Percentiles rank a stretch among this genome's conserved stretches.
Conservation (phyloP, 345 rosid species). For the Nephelium lappaceum region DNA sequence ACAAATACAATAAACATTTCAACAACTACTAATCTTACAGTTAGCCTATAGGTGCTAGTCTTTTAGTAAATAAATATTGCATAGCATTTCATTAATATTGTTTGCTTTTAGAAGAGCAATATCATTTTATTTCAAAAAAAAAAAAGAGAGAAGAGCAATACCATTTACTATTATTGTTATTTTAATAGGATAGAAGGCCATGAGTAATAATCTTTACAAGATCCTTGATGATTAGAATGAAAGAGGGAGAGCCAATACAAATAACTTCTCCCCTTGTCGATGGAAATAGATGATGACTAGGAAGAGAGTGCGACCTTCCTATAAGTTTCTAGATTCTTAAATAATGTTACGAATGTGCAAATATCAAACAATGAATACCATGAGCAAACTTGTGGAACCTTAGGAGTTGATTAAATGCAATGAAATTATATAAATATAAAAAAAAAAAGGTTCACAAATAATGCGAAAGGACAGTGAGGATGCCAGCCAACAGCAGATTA, state of each 20-base stretch:
- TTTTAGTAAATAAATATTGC: background rate
- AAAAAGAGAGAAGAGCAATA: background rate
- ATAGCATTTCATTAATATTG: background rate
- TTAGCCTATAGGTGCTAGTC: background rate
- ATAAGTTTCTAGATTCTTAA: no score
- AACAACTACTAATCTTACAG: background rate
- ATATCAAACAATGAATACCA: background rate
- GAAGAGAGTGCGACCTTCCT: no score
- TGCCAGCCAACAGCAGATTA: background rate
- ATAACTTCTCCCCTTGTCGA: no score
- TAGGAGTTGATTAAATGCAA: background rate
- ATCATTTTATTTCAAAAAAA: no score
- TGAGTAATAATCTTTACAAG: background rate
- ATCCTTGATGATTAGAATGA: no score
- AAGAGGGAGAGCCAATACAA: no score
- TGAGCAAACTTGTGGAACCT: background rate
- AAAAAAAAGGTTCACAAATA: background rate
- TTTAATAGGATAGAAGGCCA: no score
- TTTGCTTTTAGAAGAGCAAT: background rate
- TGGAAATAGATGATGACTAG: no score
- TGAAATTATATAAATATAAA: background rate
- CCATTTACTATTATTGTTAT: background rate
- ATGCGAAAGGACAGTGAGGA: background rate
- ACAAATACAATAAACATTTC: background rate
- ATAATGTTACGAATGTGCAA: no score